Evolutionary conservation across 805 yeast species (phyloP).

Genomic region (Candida germanica): DNA sequence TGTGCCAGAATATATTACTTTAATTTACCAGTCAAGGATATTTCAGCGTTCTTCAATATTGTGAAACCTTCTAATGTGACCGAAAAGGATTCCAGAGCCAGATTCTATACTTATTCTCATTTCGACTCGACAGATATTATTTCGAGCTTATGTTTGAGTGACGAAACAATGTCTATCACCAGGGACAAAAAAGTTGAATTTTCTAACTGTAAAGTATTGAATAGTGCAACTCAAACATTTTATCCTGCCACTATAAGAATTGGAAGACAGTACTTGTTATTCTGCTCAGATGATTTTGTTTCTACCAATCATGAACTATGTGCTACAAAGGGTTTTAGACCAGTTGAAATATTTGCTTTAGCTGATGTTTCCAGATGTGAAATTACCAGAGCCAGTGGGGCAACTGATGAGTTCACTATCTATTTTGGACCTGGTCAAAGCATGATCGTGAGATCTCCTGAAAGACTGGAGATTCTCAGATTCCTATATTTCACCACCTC

Average conservation of each 20-base stretch:
- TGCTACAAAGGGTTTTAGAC: constrained; percentile 27
- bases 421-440: constrained; percentile 24
- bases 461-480: constrained; percentile 60
- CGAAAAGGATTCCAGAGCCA: constrained; percentile 12
- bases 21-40: constrained; percentile 40
- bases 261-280: constrained; percentile 67
- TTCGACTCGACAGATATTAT: constrained; percentile 32
- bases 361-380: constrained; percentile 38
- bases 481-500: constrained; percentile 66
- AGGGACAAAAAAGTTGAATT: constrained; percentile 37
- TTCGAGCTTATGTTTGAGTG: constrained; percentile 33
- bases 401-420: constrained; percentile 34
- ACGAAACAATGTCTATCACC: constrained; percentile 30
- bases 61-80: constrained; percentile 20
- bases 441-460: constrained; percentile 31
- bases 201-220: constrained; percentile 43
- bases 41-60: constrained; percentile 19
- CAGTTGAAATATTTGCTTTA: constrained; percentile 33
- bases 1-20: constrained; percentile 53
- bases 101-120: constrained; percentile 32
- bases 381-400: constrained; percentile 25
- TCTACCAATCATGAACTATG: constrained; percentile 17
- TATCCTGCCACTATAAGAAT: constrained; percentile 62
- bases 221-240: constrained; percentile 46
- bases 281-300: constrained; percentile 30